phyloP scores from a whole-genome alignment of 1,284 basidiomycete species.

The Golubevia pallescens region DNA sequence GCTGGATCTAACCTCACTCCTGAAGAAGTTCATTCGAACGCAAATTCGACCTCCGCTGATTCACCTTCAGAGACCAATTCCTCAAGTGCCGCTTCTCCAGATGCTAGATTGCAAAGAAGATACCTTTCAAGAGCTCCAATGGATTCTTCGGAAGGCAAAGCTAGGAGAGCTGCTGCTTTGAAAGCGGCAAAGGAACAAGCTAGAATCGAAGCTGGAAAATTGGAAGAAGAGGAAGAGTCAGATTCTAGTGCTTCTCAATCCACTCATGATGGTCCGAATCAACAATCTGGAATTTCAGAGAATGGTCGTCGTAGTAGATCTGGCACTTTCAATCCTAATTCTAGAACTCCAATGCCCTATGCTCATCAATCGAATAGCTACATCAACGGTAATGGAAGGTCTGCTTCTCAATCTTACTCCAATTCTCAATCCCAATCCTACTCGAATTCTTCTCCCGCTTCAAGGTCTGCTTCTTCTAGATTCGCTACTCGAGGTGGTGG shows the following conservation, averaged over 20 bases:
- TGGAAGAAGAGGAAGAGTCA: background rate
- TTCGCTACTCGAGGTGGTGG: background rate
- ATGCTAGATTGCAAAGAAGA: conserved; percentile 2
- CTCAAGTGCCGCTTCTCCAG: background rate
- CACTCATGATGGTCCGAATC: background rate
- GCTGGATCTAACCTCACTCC: background rate
- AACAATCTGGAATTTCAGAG: background rate
- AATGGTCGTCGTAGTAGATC: background rate
- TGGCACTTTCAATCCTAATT: background rate
- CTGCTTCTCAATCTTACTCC: background rate
- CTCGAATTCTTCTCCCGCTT: background rate
- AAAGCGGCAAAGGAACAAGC: background rate
- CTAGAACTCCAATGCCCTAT: background rate
- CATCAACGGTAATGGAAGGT: background rate
- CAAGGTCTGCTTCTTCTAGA: background rate
- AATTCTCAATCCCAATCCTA: background rate
- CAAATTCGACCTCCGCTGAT: conserved; percentile 4
- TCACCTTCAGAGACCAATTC: conserved; percentile 1
- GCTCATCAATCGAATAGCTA: background rate
- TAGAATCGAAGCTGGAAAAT: background rate
- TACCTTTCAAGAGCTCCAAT: conserved; percentile 3
- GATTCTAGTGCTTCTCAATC: background rate
- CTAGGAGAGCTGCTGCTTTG: conserved; percentile 1
- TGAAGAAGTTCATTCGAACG: conserved; percentile 5
- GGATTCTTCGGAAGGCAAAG: conserved; percentile 3